These are phyloP conservation scores for Phytophthora ohioensis DNA, from an alignment of 352 stramenopile genomes.

Conservation along the genomic window DNA sequence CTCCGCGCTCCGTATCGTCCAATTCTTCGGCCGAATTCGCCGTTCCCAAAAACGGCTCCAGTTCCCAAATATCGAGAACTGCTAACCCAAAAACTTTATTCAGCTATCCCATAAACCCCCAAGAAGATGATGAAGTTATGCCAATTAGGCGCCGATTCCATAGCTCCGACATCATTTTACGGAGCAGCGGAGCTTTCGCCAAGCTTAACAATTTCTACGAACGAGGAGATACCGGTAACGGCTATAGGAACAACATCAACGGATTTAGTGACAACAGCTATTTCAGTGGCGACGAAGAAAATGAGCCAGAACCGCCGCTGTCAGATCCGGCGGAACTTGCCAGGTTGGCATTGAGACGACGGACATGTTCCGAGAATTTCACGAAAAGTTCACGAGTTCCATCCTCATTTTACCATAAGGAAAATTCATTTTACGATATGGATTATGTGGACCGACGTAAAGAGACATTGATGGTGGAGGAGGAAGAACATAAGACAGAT, in stretches of 20 bases:
- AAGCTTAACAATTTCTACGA: conserved; percentile 25
- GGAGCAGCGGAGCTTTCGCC: conserved; percentile 15
- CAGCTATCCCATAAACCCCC: conserved; percentile 7
- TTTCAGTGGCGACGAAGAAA: conserved; percentile 19
- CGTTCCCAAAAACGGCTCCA: conserved; percentile 10
- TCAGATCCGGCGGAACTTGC: conserved; percentile 28
- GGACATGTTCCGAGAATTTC: conserved; percentile 54
- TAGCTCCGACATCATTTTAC: conserved; percentile 66
- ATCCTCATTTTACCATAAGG: conserved; percentile 34
- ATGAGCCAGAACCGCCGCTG: conserved; percentile 37
- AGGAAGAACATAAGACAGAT: conserved; percentile 41
- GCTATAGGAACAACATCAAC: conserved; percentile 20
- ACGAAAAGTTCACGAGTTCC: conserved; percentile 39
- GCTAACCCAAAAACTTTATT: conserved; percentile 14
- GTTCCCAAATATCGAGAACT: conserved; percentile 12
- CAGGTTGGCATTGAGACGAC: conserved; percentile 23
- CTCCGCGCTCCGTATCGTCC: conserved; percentile 32
- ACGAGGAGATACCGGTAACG: conserved; percentile 23
- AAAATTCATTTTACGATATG: conserved; percentile 24
- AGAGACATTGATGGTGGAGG: conserved; percentile 16
- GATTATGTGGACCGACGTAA: conserved; percentile 17
- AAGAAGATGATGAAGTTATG: conserved; percentile 24
- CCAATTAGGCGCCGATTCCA: conserved; percentile 60
- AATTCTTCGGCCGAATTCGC: conserved; percentile 8
- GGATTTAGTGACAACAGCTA: conserved; percentile 25